Evolutionary conservation across 2,329 filamentous ascomycete genomes (phyloP).

Genomic region (Diplocarpon mali): DNA sequence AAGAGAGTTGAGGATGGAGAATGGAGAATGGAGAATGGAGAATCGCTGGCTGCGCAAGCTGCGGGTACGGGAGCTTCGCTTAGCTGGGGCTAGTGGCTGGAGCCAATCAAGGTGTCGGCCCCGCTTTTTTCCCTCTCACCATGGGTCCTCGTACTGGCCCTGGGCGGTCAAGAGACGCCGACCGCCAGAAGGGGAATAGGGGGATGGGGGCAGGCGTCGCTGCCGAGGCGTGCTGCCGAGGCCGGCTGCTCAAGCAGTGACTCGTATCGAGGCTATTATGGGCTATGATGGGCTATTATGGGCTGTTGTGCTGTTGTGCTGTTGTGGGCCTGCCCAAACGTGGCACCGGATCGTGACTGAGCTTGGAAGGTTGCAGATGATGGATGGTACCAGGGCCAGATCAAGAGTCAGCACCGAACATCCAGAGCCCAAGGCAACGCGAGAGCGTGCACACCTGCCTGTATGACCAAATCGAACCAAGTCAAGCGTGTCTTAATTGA

Average conservation of each 20-base stretch:
- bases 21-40: too few species aligned
- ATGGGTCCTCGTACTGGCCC: too few species aligned
- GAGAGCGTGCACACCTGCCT: constrained; percentile 1
- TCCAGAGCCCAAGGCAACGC: too few species aligned
- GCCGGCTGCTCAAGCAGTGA: neutral
- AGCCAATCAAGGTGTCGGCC: too few species aligned
- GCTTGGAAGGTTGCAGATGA: neutral
- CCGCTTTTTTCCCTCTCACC: too few species aligned
- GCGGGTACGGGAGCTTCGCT: neutral
- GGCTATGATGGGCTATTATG: too few species aligned
- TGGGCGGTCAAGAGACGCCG: too few species aligned
- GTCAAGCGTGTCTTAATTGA: too few species aligned
- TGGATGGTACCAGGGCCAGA: neutral
- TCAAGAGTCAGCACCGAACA: too few species aligned
- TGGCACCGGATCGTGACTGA: constrained; percentile 7
- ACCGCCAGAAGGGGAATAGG: neutral
- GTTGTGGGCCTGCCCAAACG: neutral
- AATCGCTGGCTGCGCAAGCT: too few species aligned
- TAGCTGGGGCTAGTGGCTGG: neutral
- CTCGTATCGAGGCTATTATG: constrained; percentile 5
- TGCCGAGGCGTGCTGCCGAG: neutral
- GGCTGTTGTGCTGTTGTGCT: too few species aligned
- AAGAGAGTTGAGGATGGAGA: too few species aligned
- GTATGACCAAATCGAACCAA: constrained; percentile 1
- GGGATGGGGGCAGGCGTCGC: neutral